Conservation (phyloP, 2,329 filamentous ascomycete species). For the Colletotrichum lini region DNA sequence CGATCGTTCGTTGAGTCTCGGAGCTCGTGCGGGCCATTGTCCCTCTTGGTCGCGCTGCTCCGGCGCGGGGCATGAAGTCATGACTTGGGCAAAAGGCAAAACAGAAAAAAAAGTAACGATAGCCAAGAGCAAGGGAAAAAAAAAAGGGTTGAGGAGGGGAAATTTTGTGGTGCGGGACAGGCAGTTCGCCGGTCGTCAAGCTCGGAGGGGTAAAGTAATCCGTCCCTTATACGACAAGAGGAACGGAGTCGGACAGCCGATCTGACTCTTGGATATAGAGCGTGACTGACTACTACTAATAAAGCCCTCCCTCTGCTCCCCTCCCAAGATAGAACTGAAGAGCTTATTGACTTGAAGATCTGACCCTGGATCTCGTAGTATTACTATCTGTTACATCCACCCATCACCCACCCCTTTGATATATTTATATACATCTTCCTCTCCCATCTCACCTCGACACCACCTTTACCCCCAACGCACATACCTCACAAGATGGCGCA, state of each 20-base stretch:
- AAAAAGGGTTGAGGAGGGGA: not conserved
- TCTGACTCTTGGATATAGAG: not conserved
- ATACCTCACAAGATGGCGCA: constrained; percentile 54
- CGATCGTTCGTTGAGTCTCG: constrained; percentile 35
- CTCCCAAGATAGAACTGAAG: not conserved
- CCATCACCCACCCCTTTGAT: not conserved
- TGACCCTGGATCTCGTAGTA: not conserved
- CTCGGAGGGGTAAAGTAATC: constrained; percentile 10
- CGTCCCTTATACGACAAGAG: not conserved
- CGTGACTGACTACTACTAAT: constrained; percentile 13
- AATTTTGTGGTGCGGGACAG: constrained; percentile 8
- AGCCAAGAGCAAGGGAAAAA: not conserved
- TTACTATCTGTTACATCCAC: not conserved
- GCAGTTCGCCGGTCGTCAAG: not conserved
- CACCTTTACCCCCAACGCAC: not conserved
- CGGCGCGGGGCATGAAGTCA: constrained; percentile 40
- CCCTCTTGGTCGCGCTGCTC: constrained; percentile 36
- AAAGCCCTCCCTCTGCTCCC: constrained; percentile 3
- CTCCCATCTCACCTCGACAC: not conserved
- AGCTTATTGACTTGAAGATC: not conserved
- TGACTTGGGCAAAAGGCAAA: constrained; percentile 34
- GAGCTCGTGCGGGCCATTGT: constrained; percentile 38
- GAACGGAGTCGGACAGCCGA: not conserved
- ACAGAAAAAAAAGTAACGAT: not conserved
- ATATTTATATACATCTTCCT: not conserved